Percentiles rank a stretch among this genome's conserved stretches.
phyloP scores from a whole-genome alignment of 1,139 yeast species.

The Suhomyces bolitotheri region DNA sequence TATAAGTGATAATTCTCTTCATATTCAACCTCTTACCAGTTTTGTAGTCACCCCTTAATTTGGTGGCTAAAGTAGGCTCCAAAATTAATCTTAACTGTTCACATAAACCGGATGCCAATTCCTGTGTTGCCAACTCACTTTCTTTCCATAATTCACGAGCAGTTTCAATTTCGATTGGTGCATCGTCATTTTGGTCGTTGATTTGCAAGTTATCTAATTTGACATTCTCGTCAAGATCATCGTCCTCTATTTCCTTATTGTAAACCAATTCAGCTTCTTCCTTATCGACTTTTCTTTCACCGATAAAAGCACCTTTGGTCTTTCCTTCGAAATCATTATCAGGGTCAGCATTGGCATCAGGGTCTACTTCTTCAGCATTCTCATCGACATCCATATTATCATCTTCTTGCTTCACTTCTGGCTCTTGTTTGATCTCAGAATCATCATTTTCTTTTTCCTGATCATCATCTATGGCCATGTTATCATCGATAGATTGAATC shows the following conservation, averaged over 20 bases:
- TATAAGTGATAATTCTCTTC: conserved; percentile 96
- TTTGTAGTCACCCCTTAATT: conserved; percentile 91
- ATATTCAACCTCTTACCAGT: conserved; percentile 96
- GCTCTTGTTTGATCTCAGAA: conserved; percentile 20
- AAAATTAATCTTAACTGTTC: conserved; percentile 91
- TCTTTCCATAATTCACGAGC: conserved; percentile 80
- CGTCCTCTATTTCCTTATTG: conserved; percentile 28
- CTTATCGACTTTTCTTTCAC: conserved; percentile 42
- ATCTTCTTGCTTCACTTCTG: conserved; percentile 21
- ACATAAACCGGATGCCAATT: conserved; percentile 80
- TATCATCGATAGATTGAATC: conserved; percentile 74
- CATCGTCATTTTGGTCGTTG: conserved; percentile 24
- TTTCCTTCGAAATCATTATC: conserved; percentile 54
- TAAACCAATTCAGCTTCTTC: conserved; percentile 26
- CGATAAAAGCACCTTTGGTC: conserved; percentile 53
- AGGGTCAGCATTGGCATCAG: conserved; percentile 25
- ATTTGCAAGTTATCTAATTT: conserved; percentile 29
- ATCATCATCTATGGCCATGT: conserved; percentile 82
- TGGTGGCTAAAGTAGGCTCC: conserved; percentile 95
- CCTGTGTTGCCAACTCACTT: conserved; percentile 83
- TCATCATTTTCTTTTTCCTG: conserved; percentile 20
- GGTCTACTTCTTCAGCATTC: conserved; percentile 24
- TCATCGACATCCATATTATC: conserved; percentile 23
- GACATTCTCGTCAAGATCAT: conserved; percentile 30
- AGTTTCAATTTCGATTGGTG: conserved; percentile 58